These are phyloP conservation scores for Punctularia strigosozonata DNA, from an alignment of 768 basidiomycete species.

Conservation along the genomic window DNA sequence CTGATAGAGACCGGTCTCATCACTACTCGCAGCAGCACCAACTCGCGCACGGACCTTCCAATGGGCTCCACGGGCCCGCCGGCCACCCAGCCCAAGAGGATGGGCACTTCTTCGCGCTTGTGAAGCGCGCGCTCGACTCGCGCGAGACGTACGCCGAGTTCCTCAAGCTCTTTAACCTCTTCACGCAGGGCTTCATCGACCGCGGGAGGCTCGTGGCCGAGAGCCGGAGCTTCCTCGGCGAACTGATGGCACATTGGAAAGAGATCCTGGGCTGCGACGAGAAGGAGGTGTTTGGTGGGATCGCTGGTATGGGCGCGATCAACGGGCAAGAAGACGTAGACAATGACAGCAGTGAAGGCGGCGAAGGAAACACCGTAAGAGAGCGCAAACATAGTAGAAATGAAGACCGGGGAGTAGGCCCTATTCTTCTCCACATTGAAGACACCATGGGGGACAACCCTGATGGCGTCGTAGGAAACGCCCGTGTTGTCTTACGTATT, in stretches of 20 bases:
- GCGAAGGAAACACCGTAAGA: slow-evolving; percentile 73
- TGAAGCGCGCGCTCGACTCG: slow-evolving; percentile 60
- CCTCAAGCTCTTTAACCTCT: slow-evolving; percentile 88
- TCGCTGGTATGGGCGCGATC: too few relatives aligned
- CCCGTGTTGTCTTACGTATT: slow-evolving; percentile 70
- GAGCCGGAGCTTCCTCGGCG: slow-evolving; percentile 59
- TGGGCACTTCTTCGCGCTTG: slow-evolving; percentile 84
- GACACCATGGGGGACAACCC: slow-evolving; percentile 46
- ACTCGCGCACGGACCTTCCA: slow-evolving; percentile 1
- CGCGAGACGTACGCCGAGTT: slow-evolving; percentile 88
- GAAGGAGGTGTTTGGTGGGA: too few relatives aligned
- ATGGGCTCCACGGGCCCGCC: slow-evolving; percentile 8
- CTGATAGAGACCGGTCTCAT: background rate
- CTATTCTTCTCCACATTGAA: slow-evolving; percentile 60
- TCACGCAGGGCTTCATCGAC: slow-evolving; percentile 90
- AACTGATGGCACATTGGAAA: slow-evolving; percentile 72
- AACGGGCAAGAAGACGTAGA: slow-evolving; percentile 72
- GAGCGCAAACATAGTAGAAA: slow-evolving; percentile 53
- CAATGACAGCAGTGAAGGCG: slow-evolving; percentile 55
- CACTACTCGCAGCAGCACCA: background rate
- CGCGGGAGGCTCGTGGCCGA: slow-evolving; percentile 74
- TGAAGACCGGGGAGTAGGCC: slow-evolving; percentile 71
- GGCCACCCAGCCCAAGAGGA: slow-evolving; percentile 32
- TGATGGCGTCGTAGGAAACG: slow-evolving; percentile 43
- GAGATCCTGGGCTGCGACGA: slow-evolving; percentile 86